Base-by-base conservation (phyloP, 2,329 filamentous ascomycete species). In the Allantophomopsis lycopodina region DNA sequence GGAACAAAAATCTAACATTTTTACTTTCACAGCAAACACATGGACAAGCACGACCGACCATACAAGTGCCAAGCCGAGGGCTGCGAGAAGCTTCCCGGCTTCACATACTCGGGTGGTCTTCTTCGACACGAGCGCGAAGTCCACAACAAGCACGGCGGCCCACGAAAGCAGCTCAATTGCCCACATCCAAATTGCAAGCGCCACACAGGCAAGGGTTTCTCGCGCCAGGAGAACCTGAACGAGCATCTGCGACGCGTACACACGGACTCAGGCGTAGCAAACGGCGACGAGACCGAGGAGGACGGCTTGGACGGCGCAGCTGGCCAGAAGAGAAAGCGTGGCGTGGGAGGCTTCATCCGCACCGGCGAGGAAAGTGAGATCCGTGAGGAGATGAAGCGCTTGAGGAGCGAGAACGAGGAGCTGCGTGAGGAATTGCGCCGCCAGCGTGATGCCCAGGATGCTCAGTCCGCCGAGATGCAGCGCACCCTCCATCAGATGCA, bases 21-120 rank as follows among this genome's bases (percentile, higher is more conserved):
- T 30, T 3, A 44, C 35, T 41, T 43, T 30, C 39, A 44, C 48
- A 94, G 86, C 56, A 95, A 96, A 64, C 89, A 96, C 58, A 95
- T 95, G 88, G 89, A 96, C 63, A 94, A 94, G 58, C 89, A 96
- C 57, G 87, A 94, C 50, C 73, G 89, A 11, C 89, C 89, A 1
- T 96, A 95, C 56, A 83, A 87, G 52, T 96, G 89, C 59, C 69
- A 66, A 16, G 78, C 81, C 34, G 70, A 75, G n/a, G 83, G 82
- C 31, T 95, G 89, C 60, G 85, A 89, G 53, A 94, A 94, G 53
- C 72, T 94, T 0, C 83, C 84, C 39, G 89, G 89, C 1, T 96
- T 96, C 59, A 96, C 89, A 1, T 96, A 96, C 57, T 89, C 84
- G 0, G 89, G 89, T 13, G 89, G 89, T 3, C 73, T 96, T 0